Conservation (phyloP, 2,329 filamentous ascomycete species). For the Remersonia thermophila region DNA sequence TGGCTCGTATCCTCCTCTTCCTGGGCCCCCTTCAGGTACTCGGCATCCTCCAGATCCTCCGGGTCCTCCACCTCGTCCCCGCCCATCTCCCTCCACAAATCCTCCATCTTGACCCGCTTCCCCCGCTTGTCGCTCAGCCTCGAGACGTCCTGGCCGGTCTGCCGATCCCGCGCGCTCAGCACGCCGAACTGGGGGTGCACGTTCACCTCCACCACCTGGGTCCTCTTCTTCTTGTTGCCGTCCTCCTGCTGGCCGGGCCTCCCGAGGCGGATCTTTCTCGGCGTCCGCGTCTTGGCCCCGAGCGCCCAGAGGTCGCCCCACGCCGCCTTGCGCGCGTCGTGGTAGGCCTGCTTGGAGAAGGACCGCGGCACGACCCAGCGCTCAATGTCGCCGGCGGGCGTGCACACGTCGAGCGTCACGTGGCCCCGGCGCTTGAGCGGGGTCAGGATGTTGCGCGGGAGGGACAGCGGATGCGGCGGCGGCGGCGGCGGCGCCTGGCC, state of each 20-base stretch:
- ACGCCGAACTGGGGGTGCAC: slow-evolving; percentile 25
- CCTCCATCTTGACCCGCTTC: slow-evolving; percentile 17
- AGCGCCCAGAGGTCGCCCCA: slow-evolving; percentile 97
- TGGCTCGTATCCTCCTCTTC: no score
- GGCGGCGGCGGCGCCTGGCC: slow-evolving; percentile 14
- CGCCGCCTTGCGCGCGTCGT: slow-evolving; percentile 75
- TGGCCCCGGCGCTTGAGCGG: slow-evolving; percentile 83
- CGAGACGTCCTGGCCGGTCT: no score
- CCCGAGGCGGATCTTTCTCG: slow-evolving; percentile 49
- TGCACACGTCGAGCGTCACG: slow-evolving; percentile 83
- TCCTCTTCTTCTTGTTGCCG: slow-evolving; percentile 22
- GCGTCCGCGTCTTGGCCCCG: slow-evolving; percentile 74
- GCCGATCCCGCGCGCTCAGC: slow-evolving; percentile 20
- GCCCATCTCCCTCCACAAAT: slow-evolving; percentile 29
- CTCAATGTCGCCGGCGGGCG: slow-evolving; percentile 71
- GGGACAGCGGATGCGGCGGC: slow-evolving; percentile 46
- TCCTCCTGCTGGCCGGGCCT: slow-evolving; percentile 21
- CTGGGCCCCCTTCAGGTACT: no score
- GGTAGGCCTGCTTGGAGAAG: slow-evolving; percentile 71
- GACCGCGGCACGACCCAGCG: slow-evolving; percentile 85
- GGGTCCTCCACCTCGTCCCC: slow-evolving; percentile 13
- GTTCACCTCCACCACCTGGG: slow-evolving; percentile 29
- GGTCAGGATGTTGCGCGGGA: slow-evolving; percentile 67
- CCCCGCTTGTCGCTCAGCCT: no score
- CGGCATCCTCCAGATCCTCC: slow-evolving; percentile 12